phyloP scores from a whole-genome alignment of 2,329 filamentous ascomycete genomes.

The Phialemoniopsis sp. region DNA sequence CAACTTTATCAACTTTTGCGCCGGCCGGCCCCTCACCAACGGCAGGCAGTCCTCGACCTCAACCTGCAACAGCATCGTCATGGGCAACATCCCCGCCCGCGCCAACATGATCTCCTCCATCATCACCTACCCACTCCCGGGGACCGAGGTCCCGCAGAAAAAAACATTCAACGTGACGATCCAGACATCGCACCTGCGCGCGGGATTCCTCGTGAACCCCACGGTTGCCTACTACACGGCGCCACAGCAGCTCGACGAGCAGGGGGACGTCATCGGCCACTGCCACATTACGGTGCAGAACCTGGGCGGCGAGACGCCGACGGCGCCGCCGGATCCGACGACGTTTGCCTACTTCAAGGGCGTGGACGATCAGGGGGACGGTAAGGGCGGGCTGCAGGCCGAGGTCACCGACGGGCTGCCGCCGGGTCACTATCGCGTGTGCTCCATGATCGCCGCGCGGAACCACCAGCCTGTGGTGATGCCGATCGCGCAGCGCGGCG shows the following conservation, averaged over 20 bases:
- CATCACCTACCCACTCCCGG: conserved; percentile 39
- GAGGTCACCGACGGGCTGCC: conserved; percentile 40
- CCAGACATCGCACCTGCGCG: conserved; percentile 41
- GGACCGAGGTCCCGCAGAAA: conserved; percentile 30
- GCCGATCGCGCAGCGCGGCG: conserved; percentile 50
- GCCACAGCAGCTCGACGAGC: conserved; percentile 42
- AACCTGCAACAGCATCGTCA: conserved; percentile 55
- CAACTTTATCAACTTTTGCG: conserved; percentile 55
- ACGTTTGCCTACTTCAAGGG: conserved; percentile 55
- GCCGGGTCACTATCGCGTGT: conserved; percentile 43
- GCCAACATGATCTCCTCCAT: conserved; percentile 51
- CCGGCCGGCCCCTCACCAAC: conserved; percentile 49
- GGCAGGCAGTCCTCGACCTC: conserved; percentile 43
- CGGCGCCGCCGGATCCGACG: conserved; percentile 28
- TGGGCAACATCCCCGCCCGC: conserved; percentile 49
- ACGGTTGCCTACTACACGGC: conserved; percentile 49
- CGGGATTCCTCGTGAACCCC: conserved; percentile 51
- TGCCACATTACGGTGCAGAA: conserved; percentile 49
- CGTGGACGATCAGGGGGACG: conserved; percentile 46
- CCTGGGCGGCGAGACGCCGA: conserved; percentile 26
- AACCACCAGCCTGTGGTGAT: conserved; percentile 56
- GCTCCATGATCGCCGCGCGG: conserved; percentile 43
- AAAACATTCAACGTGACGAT: conserved; percentile 42
- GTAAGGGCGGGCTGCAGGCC: conserved; percentile 38
- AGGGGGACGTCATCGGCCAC: conserved; percentile 36